phyloP scores from a whole-genome alignment of 192 early-diverging fungal species.

The Paraglomus brasilianum region DNA sequence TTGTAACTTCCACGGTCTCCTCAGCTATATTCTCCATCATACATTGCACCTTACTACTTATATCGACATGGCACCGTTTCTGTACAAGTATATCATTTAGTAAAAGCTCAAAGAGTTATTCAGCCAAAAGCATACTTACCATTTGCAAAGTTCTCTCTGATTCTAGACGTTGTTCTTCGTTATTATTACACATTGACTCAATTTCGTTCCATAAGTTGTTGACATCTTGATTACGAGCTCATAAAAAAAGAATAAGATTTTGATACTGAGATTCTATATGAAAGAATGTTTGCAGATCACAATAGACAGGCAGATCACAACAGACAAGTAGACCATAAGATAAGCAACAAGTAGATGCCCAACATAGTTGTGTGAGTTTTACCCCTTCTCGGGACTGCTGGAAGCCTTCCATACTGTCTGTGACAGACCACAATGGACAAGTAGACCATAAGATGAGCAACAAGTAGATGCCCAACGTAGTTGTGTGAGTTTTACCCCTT shows the following conservation, averaged over 20 bases:
- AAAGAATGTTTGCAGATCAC: background rate
- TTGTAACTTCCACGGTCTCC: conserved; percentile 5
- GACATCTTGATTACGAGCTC: background rate
- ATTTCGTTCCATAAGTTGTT: conserved; percentile 11
- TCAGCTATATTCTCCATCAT: conserved; percentile 14
- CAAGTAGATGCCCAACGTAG: conserved; percentile 13
- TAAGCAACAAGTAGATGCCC: conserved; percentile 6
- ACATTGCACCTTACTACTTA: conserved; percentile 14
- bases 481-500: conserved; percentile 30
- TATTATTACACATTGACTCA: too few relatives aligned
- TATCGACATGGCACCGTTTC: conserved; percentile 8
- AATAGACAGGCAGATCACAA: conserved; percentile 18
- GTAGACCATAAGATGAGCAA: background rate
- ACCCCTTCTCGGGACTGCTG: conserved; percentile 29
- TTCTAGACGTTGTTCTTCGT: conserved; percentile 3
- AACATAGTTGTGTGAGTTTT: conserved; percentile 27
- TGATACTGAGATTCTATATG: background rate
- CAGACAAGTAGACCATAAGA: conserved; percentile 20
- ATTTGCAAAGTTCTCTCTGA: background rate
- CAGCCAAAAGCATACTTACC: conserved; percentile 9
- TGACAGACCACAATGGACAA: background rate
- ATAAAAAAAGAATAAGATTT: background rate
- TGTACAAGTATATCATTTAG: conserved; percentile 14
- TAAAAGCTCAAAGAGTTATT: conserved; percentile 15
- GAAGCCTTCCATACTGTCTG: conserved; percentile 24